Base-by-base conservation (phyloP, 345 rosid genomes). In the Geranium brycei region DNA sequence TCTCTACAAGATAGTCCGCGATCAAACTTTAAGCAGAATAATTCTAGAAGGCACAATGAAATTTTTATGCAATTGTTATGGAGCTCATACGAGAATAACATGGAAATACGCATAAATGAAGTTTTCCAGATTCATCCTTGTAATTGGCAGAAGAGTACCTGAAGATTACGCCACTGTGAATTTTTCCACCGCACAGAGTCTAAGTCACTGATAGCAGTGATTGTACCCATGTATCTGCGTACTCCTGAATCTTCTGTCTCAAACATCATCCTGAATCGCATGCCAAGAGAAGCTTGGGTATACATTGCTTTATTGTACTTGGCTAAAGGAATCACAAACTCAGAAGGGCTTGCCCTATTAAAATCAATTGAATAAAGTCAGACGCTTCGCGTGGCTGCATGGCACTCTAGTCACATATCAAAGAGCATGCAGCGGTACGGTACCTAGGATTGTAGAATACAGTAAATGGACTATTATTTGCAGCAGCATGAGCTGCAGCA, bases 401-500 rank as follows among this genome's bases (percentile, higher is more conserved):
- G 0, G 17, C 28, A 8, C 30, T 35, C 47, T 11, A 11, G 11
- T 56, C 38, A 5, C 7, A 59, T 38, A 53, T 32, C 16, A 32
- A 56, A 59, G 15, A 60, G 53, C 70, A 35, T 61, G 13, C 32
- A 64, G 69, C 60, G 40, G 60, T 68, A 92, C 60, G 40, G 60
- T 68, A 92, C 98, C 98, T 90, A 14, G 99, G 99, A 79, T 93
- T 93, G 74, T 83, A 93, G 67, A 93, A 93, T 65, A 93, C 78
- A 58, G 87, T 88, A 68, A 93, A 93, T 3, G 96, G 97, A 64
- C 97, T 93, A 71, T 78, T 82, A 65, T 93, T 93, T 30, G 96
- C 91, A 40, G 92, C 95, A 11, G 99, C 99, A 79, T 93, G 99
- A 78, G 99, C 97, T 31, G 97, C 99, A 62, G 97, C 99, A 62